Evolutionary conservation across 441 rosid species (phyloP).

Genomic region (Croton laevigatus): DNA sequence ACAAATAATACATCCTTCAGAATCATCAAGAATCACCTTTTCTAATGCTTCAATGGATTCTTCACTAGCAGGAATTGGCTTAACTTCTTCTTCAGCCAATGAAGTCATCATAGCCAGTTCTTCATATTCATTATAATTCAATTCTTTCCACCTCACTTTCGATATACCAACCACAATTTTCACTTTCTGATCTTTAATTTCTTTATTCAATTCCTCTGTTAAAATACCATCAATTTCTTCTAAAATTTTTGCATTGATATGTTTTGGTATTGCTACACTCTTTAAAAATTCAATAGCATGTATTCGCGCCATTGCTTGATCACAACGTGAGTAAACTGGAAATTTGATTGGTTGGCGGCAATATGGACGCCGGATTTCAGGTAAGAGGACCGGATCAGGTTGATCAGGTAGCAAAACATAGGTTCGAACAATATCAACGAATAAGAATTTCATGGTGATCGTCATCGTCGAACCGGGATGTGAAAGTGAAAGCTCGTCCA

Average conservation of each 20-base stretch:
- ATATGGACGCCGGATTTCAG: background rate
- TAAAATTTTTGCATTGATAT: background rate
- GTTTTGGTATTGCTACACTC: background rate
- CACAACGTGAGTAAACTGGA: background rate
- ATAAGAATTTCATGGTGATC: background rate
- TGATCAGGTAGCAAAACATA: background rate
- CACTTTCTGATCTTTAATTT: background rate
- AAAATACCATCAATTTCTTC: background rate
- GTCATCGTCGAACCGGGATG: background rate
- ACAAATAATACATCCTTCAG: background rate
- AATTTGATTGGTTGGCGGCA: background rate
- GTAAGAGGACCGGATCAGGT: background rate
- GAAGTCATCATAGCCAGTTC: background rate
- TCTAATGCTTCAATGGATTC: constrained; percentile 5
- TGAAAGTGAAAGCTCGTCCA: background rate
- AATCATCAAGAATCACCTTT: background rate
- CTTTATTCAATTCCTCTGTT: background rate
- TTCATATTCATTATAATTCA: background rate
- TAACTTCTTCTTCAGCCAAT: too few relatives aligned
- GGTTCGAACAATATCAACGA: background rate
- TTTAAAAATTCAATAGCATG: background rate
- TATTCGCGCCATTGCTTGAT: background rate
- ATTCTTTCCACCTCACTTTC: background rate
- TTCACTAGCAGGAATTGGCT: background rate
- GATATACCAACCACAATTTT: background rate